Base-by-base conservation (phyloP, 1,284 basidiomycete genomes). In the Vanrija sp. region DNA sequence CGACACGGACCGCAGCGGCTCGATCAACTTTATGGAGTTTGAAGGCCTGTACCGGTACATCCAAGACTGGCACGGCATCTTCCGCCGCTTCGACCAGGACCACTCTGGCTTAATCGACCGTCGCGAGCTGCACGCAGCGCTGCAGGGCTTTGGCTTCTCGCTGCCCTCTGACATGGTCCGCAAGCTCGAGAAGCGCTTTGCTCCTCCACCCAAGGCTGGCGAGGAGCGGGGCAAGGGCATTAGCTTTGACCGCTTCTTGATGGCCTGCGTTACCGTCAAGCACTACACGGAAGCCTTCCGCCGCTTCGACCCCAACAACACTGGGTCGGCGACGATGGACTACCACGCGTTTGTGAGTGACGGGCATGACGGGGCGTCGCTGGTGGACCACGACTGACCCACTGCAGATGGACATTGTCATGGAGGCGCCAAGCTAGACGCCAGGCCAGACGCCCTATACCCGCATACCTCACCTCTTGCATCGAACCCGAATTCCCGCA, bases 241-340 rank as follows among this genome's bases (percentile, higher is more conserved):
- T 53, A 66, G 63, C 37, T 76, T 76, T 57, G 75, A 76, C 66
- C 58, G 75, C 47, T 76, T 76, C 64, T 65, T 76, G 60, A 75
- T 76, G 75, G 75, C 75, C 45, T 76, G 75, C 51, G 75, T 76
- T 14, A 75, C 75, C n/a, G 75, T 76, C 48, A 76, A 76, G 59
- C 75, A 76, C 60, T 76, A 69, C 50, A 75, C 73, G 2, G 75
- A 76, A 60, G 67, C 64, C 36, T 76, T 76, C 57, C 67, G 73
- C 49, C 59, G 63, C 63, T 67, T 67, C 25, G 75, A 76, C 56
- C 55, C 62, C n/a, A 61, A 65, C 46, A 56, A 59, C 36, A 60
- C 66, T 45, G 73, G 73, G 4, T 53, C 60, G 7, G 59, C 75
- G 48, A 73, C 67, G 19, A 49, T 75, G 42, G 73, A 74, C 56